These are phyloP conservation scores for Drosera spatulata DNA, from an alignment of 179 eudicot species.

Conservation along the genomic window DNA sequence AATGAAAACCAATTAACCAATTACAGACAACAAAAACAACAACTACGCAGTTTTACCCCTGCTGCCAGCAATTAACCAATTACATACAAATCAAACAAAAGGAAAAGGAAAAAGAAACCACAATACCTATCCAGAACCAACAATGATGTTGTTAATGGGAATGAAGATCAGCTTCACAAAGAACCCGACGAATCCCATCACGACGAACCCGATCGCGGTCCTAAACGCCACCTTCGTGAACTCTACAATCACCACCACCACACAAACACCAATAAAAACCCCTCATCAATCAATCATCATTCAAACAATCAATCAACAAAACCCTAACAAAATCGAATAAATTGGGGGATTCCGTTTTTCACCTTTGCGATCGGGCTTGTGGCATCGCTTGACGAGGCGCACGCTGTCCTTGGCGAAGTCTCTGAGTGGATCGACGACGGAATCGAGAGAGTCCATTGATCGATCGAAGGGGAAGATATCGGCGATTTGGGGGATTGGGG, in stretches of 20 bases:
- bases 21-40: no score
- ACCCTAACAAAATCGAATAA: neutral
- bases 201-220: constrained; percentile 54
- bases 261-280: neutral
- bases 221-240: constrained; percentile 53
- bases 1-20: no score
- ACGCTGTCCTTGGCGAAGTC: constrained; percentile 43
- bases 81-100: no score
- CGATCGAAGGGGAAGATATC: neutral
- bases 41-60: no score
- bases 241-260: constrained; percentile 16
- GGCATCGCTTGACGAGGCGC: constrained; percentile 50
- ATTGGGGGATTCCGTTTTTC: neutral
- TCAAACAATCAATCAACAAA: neutral
- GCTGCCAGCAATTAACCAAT: no score
- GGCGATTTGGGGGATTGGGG: no score
- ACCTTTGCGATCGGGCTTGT: constrained; percentile 54
- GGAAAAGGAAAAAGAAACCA: no score
- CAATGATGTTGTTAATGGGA: constrained; percentile 48
- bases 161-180: constrained; percentile 54
- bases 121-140: constrained; percentile 17
- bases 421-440: constrained; percentile 41
- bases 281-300: neutral
- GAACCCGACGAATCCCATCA: constrained; percentile 59
- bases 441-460: constrained; percentile 35